Evolutionary conservation across 352 stramenopile species (phyloP).

Genomic region (Pythium chondricola): DNA sequence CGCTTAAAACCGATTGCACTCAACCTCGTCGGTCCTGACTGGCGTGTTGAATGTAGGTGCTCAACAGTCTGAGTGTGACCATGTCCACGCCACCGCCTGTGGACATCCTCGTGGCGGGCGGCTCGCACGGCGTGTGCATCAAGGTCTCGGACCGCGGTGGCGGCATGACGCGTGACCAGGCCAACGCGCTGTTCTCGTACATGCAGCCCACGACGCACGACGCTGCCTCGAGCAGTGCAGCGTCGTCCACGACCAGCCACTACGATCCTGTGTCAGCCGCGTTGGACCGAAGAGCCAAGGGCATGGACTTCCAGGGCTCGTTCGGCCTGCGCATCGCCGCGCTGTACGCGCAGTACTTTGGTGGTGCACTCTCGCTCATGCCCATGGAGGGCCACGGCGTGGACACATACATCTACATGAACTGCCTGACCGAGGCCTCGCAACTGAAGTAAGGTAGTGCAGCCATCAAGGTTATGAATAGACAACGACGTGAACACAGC

Average conservation of each 20-base stretch:
- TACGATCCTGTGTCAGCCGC: slow-evolving; percentile 72
- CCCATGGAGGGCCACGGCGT: slow-evolving; percentile 98
- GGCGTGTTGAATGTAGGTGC: slow-evolving; percentile 3
- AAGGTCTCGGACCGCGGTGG: slow-evolving; percentile 74
- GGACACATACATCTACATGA: slow-evolving; percentile 91
- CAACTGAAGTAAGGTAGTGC: slow-evolving; percentile 51
- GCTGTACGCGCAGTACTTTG: slow-evolving; percentile 98
- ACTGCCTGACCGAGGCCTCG: slow-evolving; percentile 66
- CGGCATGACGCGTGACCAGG: slow-evolving; percentile 67
- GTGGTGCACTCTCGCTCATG: slow-evolving; percentile 97
- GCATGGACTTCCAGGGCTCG: slow-evolving; percentile 65
- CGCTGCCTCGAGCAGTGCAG: background rate
- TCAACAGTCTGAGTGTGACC: slow-evolving; percentile 52
- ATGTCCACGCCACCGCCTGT: slow-evolving; percentile 39
- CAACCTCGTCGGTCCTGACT: background rate
- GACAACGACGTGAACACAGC: background rate
- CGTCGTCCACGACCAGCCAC: slow-evolving; percentile 10
- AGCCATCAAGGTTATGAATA: background rate
- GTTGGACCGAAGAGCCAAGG: slow-evolving; percentile 58
- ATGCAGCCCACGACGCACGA: slow-evolving; percentile 7
- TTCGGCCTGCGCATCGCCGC: slow-evolving; percentile 89
- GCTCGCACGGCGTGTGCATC: slow-evolving; percentile 66
- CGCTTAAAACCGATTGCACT: background rate
- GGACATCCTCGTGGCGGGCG: slow-evolving; percentile 55
- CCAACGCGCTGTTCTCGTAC: slow-evolving; percentile 68